These are phyloP conservation scores for Peronospora destructor DNA, from an alignment of 352 stramenopile genomes.

Conservation along the genomic window DNA sequence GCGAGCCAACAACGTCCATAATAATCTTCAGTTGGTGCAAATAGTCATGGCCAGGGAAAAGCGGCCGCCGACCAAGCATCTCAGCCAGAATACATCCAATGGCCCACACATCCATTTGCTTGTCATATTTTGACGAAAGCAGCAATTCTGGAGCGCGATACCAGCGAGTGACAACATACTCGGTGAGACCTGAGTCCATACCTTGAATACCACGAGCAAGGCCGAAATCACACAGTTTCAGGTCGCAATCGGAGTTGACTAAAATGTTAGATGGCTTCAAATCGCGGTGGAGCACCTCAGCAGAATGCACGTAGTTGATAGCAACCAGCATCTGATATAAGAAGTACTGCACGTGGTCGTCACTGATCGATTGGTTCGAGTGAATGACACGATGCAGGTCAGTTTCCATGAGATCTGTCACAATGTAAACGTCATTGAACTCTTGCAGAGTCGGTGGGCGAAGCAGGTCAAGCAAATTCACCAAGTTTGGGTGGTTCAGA, in stretches of 20 bases:
- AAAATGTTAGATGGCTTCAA: conserved; percentile 78
- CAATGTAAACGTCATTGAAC: conserved; percentile 87
- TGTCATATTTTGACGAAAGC: conserved; percentile 87
- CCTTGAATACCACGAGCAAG: conserved; percentile 67
- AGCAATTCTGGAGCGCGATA: conserved; percentile 89
- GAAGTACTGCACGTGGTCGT: conserved; percentile 77
- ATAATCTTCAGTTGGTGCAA: conserved; percentile 87
- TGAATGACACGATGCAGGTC: conserved; percentile 75
- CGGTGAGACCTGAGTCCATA: conserved; percentile 73
- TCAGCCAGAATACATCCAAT: conserved; percentile 85
- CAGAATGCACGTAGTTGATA: conserved; percentile 75
- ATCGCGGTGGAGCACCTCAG: conserved; percentile 70
- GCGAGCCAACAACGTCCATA: conserved; percentile 83
- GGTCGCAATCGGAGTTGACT: conserved; percentile 75
- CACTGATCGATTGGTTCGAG: conserved; percentile 74
- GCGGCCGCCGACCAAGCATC: conserved; percentile 76
- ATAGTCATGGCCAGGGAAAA: conserved; percentile 84
- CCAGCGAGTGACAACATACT: conserved; percentile 90
- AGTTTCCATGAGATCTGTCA: conserved; percentile 76
- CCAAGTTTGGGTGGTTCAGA: conserved; percentile 75
- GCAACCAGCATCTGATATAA: conserved; percentile 75
- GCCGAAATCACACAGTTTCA: conserved; percentile 79
- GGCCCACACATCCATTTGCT: conserved; percentile 84
- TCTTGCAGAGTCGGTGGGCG: conserved; percentile 75
- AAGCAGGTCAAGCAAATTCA: conserved; percentile 76